Evolutionary conservation across 139 green algal genomes (phyloP), one percentile per base, ranked within the genome.

Genomic region (Tetradesmus obliquus): DNA sequence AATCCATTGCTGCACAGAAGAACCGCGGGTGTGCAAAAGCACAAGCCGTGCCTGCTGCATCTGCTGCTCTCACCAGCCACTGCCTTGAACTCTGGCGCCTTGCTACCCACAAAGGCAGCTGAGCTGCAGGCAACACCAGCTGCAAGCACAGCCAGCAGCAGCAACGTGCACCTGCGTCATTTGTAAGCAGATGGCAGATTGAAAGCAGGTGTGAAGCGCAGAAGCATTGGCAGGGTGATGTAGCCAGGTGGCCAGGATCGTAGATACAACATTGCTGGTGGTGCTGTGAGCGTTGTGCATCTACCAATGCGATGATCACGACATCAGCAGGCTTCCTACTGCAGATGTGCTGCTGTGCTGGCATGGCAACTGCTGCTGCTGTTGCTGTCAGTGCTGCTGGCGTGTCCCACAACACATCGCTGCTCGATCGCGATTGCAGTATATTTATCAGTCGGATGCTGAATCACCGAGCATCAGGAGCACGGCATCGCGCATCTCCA

Each of bases 81-180:
- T 22, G 74, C n/a, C 74, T 82, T 82, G 90, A 80, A 91, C 86
- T 45, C 88, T 84, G 80, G 92, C 88, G 15, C 84, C 80, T 20
- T 83, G 62, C 54, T 79, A 3, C 88, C 88, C 54, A 87, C 79
- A 87, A n/a, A 54, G 53, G 71, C 51, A 9, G 55, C n/a, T 54
- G 74, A 82, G 74, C 82, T 71, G 82, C 19, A 71, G 57, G 45
- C 66, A 6, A 45, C 85, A 45, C 4, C 45, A 15, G 66, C 85
- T 32, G 66, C 62, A 0, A 66, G 10, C 15, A 69, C 19, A 8
- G 19, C 15, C 85, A 55, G 17, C 85, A 90, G 66, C 62, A 82
- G 62, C 9, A 12, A 74, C 3, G 45, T 60, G 9, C 79, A 58
- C 79, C 17, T 84, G 32, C 6, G 74, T 6, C 3, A 55, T n/a